Base-by-base conservation (phyloP, 2,329 filamentous ascomycete species). In the Alternaria alternata region DNA sequence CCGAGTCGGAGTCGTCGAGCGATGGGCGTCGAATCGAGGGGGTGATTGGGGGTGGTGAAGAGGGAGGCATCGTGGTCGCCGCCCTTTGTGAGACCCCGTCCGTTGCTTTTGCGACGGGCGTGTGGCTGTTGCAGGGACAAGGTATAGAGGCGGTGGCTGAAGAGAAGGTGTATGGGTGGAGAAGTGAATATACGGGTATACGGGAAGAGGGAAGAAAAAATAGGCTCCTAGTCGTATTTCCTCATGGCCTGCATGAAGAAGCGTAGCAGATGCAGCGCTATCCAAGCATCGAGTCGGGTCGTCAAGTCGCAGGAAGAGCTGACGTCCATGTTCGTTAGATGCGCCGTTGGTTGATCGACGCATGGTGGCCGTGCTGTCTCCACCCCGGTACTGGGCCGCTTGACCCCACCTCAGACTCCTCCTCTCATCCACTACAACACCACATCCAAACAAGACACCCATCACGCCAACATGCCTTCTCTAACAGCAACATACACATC, bases 401-500 rank as follows among this genome's bases (percentile, higher is more conserved):
- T 57, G 16, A 51, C 57, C 46, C 57, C 57, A 36, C 57, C 53
- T n/a, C 8, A 20, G 2, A 18, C 16, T 39, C 38, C n/a, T 38
- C 52, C 22, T 44, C n/a, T 38, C 52, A 22, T 44, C 30, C 5
- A 36, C 6, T 5, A 34, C 32, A 34, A 16, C 12, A 34, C 9
- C 9, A 43, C 2, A 43, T 14, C 51, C 16, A 36, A 11, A 16
- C 38, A 16, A 6, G 7, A 43, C n/a, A 54, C 20, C 38, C 7
- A 24, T 11, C 8, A 43, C 22, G n/a, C 34, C 54, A 55, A 14
- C 7, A 78, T 77, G 75, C 56, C 70, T 4, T 44, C 56, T 30
- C 79, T 88, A 59, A 78, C 78, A 38, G 86, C 85, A 51, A 79
- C 79, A 48, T 90, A 90, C 80, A 76, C 76, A n/a, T 86, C 86